Base-by-base conservation (phyloP, 1,284 basidiomycete species). In the Marasmius fiardii region DNA sequence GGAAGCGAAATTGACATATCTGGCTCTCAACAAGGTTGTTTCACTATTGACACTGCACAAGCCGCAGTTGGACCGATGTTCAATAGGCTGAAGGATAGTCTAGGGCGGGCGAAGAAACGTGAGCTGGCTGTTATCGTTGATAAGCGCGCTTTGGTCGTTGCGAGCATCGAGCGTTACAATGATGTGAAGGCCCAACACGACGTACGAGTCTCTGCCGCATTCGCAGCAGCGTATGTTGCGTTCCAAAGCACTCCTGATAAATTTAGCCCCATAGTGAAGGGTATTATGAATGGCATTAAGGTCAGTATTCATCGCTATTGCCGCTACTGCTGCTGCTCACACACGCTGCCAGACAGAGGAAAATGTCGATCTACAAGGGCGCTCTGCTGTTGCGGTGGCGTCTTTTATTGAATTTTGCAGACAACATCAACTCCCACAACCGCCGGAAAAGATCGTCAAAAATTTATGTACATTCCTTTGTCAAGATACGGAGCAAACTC, bases 221-320 rank as follows among this genome's bases (percentile, higher is more conserved):
- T 97, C 63, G 93, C 95, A 11, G 89, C 91, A 2, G 94, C 96
- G 0, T 90, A 96, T 60, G 90, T 99, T 18, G 88, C 92, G 3
- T 83, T 96, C 60, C 80, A 82, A 64, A 83, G 84, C 35, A 86
- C 92, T 35, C 95, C 95, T 0, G 85, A 93, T 60, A 99, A 98
- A 75, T 88, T 99, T 60, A 98, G 94, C 62, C 96, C 92, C 0
- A 87, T 99, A 45, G 95, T 99, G 53, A 94, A 97, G 71, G 94
- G 93, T 37, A 87, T 99, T 61, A 99, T 98, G 91, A 97, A 96
- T 62, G 93, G 94, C 35, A 90, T 99, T 75, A 99, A 98, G 83
- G 93, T 91, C 51, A 53, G 78, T 58, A 28, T 24, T 4, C 33
- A 51, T 8, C 4, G 45, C 28, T 47, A 47, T 51, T 11, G 28